A percentile compares a stretch with the other conserved stretches of the same genome.
Evolutionary conservation across 768 basidiomycete species (phyloP).

Genomic region (Psilocybe cyanescens): DNA sequence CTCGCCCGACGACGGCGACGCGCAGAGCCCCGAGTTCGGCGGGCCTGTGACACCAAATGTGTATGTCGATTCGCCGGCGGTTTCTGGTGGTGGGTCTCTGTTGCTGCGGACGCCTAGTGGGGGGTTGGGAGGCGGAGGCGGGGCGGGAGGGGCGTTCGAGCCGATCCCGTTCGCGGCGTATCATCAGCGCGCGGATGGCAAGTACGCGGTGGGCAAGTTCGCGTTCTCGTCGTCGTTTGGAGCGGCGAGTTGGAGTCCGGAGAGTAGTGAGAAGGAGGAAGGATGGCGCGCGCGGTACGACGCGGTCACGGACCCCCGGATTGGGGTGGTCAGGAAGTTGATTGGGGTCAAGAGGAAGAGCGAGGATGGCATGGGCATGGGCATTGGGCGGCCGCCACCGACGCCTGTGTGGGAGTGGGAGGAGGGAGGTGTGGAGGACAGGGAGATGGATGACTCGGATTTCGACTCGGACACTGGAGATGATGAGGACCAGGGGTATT

Average conservation of each 20-base stretch:
- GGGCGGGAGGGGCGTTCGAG: conserved; percentile 48
- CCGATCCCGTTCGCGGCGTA: conserved; percentile 74
- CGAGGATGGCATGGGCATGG: conserved; percentile 30
- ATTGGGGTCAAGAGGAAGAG: conserved; percentile 73
- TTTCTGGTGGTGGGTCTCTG: too few species aligned
- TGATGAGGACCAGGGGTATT: too few species aligned
- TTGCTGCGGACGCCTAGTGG: too few species aligned
- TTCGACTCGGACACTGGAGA: too few species aligned
- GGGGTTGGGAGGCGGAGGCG: too few species aligned
- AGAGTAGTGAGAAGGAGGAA: conserved; percentile 25
- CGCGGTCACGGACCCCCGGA: conserved; percentile 70
- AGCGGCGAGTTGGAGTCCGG: too few species aligned
- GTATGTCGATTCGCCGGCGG: conserved; percentile 35
- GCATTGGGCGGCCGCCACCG: background rate
- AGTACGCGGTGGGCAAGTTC: conserved; percentile 79
- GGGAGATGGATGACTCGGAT: too few species aligned
- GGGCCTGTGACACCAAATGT: conserved; percentile 32
- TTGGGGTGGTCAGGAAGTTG: conserved; percentile 68
- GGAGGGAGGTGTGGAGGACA: conserved; percentile 27
- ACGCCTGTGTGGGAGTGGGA: background rate
- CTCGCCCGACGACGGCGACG: background rate
- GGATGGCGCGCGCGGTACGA: conserved; percentile 61
- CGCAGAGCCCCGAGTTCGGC: too few species aligned
- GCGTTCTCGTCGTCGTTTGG: conserved; percentile 18
- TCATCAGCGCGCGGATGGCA: conserved; percentile 68